Evolutionary conservation across 2,329 filamentous ascomycete genomes (phyloP).

Genomic region (Arthrobotrys pseudoclavata): DNA sequence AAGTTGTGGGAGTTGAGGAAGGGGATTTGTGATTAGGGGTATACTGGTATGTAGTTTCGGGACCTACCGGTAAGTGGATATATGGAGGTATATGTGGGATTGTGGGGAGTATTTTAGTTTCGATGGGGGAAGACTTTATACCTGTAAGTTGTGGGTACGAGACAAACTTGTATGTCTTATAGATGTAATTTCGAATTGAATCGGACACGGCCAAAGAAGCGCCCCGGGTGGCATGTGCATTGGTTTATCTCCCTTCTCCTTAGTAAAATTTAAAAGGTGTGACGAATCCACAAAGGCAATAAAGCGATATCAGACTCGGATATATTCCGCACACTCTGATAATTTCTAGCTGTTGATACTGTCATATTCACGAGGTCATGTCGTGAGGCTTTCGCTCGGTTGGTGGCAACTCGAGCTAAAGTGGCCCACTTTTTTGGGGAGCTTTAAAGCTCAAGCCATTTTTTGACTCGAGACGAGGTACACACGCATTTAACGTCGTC

Average conservation of each 20-base stretch:
- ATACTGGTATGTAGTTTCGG: no score
- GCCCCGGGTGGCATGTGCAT: not conserved
- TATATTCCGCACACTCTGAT: conserved; percentile 8
- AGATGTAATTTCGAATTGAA: no score
- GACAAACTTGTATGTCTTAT: no score
- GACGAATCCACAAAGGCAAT: conserved; percentile 21
- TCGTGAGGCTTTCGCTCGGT: conserved; percentile 19
- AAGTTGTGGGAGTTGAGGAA: conserved; percentile 83
- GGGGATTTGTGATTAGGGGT: conserved; percentile 73
- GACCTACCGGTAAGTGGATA: no score
- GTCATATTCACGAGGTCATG: not conserved
- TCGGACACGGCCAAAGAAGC: no score
- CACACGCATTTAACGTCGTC: not conserved
- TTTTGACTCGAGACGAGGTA: not conserved
- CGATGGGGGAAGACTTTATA: no score
- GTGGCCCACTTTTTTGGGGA: not conserved
- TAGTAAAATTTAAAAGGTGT: not conserved
- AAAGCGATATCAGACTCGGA: conserved; percentile 26
- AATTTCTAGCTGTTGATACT: not conserved
- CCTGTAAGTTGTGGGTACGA: no score
- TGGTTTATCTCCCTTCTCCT: not conserved
- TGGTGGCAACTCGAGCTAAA: not conserved
- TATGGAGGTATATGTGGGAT: not conserved
- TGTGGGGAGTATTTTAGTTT: not conserved
- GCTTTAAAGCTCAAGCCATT: not conserved